phyloP scores from a whole-genome alignment of 2,329 filamentous ascomycete genomes.

The Sclerotinia spermophila region DNA sequence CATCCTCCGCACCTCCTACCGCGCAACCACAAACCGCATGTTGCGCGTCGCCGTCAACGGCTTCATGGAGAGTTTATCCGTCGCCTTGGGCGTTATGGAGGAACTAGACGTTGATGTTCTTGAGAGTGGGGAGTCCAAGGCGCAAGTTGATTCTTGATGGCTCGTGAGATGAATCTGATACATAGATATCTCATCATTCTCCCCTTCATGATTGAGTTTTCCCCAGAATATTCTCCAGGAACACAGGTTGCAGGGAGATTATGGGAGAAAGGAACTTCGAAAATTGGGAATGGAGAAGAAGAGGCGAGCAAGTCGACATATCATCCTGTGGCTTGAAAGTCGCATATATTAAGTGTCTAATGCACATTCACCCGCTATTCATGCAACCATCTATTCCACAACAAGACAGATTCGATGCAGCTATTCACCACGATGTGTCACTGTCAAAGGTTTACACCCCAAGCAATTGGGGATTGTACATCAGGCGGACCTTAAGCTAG shows the following conservation, averaged over 20 bases:
- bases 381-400: neutral
- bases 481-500: neutral
- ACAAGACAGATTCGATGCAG: neutral
- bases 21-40: constrained; percentile 92
- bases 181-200: neutral
- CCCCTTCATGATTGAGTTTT: neutral
- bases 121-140: constrained; percentile 35
- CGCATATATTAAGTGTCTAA: neutral
- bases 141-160: neutral
- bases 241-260: neutral
- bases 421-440: too few relatives aligned
- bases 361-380: neutral
- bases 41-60: constrained; percentile 92
- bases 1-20: constrained; percentile 49
- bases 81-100: constrained; percentile 86
- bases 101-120: constrained; percentile 84
- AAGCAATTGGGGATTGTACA: neutral
- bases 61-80: constrained; percentile 84
- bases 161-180: neutral
- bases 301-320: neutral
- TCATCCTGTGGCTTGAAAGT: neutral
- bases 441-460: neutral
- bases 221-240: neutral
- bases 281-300: neutral
- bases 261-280: neutral